Evolutionary conservation across 495 filamentous ascomycete species (phyloP).

Genomic region (Penicillium ochrochloron): DNA sequence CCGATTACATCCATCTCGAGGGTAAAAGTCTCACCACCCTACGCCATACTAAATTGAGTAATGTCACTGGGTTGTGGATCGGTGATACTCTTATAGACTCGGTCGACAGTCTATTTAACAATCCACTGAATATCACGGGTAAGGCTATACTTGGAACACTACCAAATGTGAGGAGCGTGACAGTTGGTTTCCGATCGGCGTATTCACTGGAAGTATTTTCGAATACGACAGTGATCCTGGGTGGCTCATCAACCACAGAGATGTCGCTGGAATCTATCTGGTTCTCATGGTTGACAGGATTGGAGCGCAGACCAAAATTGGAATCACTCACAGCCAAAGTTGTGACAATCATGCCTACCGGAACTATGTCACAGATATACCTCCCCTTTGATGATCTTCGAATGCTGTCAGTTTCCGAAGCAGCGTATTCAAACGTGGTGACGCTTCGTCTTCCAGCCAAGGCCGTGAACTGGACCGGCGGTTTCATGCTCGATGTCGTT

Average conservation of each 20-base stretch:
- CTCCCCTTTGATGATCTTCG: neutral
- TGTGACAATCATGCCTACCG: neutral
- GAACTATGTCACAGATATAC: neutral
- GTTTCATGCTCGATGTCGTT: neutral
- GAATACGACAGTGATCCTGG: constrained; percentile 5
- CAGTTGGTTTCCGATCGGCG: constrained; percentile 6
- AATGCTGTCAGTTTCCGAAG: neutral
- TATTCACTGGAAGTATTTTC: neutral
- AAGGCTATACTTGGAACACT: neutral
- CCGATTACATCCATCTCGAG: neutral
- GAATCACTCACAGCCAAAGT: neutral
- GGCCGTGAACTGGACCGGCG: constrained; percentile 15
- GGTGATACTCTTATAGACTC: constrained; percentile 4
- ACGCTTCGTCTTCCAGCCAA: constrained; percentile 11
- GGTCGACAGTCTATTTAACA: constrained; percentile 12
- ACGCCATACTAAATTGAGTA: constrained; percentile 10
- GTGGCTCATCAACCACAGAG: constrained; percentile 6
- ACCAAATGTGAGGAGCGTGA: constrained; percentile 12
- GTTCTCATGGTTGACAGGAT: neutral
- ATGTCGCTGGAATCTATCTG: constrained; percentile 5
- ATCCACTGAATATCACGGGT: neutral
- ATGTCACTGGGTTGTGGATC: neutral
- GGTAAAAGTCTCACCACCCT: constrained; percentile 8
- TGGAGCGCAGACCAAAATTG: constrained; percentile 4
- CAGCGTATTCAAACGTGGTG: neutral